Evolutionary conservation across 2,329 filamentous ascomycete species (phyloP), one percentile per base, ranked within the genome.

Genomic region (Atkinsonella hypoxylon): DNA sequence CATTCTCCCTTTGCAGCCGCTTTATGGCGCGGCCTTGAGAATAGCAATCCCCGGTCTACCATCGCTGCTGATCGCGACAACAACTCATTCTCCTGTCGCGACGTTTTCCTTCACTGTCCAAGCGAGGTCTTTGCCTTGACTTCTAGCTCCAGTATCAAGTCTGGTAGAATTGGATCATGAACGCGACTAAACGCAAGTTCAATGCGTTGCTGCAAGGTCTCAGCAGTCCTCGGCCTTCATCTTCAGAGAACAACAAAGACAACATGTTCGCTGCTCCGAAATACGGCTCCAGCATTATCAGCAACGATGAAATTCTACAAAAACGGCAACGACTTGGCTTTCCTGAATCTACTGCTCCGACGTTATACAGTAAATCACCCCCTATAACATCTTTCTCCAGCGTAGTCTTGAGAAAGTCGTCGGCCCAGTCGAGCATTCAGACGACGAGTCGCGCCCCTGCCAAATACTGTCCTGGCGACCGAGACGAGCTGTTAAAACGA

Each of bases 391-490:
- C 55, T 22, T 22, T 62, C 13, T 53, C 55, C 32, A 49, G 44
- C 34, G 42, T 51, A 3, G 36, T 51, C 3, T 47, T 53, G 15
- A 49, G 45, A 13, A 49, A 43, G 36, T 50, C 53, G 9, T 39
- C 47, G 10, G 39, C 53, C 15, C 50, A 51, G 30, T 15, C 18
- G n/a, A 48, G 39, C 31, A 44, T 58, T 48, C 59, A 53, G 48
- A 46, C 47, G 18, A 48, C 45, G 20, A 59, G 56, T 38, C 58
- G 63, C n/a, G 57, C 61, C 20, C 63, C 61, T 2, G 69, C 87
- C 1, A 88, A 85, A 59, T 97, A 93, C 69, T 86, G 87, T 49
- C 91, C 93, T 0, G 87, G 83, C 70, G 90, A 93, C 64, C 85
- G 93, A 49, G 81, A 82, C 39, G 82, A 88, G 57, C 89, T 97